Evolutionary conservation across 2,329 filamentous ascomycete genomes (phyloP).

Genomic region (Phaeosphaeria sp.): DNA sequence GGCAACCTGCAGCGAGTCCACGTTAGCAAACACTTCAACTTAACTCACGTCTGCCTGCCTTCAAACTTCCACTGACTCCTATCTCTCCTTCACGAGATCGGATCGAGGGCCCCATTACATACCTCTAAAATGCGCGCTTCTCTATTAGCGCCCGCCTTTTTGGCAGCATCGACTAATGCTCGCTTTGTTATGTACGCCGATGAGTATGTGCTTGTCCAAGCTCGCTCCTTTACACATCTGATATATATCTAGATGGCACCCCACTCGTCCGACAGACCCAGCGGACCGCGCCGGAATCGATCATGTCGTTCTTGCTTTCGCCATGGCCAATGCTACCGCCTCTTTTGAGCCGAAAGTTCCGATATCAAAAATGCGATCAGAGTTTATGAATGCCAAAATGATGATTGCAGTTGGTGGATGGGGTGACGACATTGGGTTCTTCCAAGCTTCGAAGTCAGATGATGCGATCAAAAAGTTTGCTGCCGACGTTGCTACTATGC

Average conservation of each 20-base stretch:
- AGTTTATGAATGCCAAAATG: constrained; percentile 66
- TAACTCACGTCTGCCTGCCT: not conserved
- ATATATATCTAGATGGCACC: constrained; percentile 36
- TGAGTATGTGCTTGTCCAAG: constrained; percentile 28
- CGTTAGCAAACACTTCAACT: not conserved
- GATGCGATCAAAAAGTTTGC: constrained; percentile 65
- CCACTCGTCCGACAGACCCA: constrained; percentile 31
- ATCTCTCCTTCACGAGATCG: constrained; percentile 2
- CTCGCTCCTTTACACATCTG: not conserved
- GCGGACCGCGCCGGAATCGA: constrained; percentile 43
- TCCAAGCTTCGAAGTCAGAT: constrained; percentile 60
- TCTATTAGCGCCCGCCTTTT: constrained; percentile 15
- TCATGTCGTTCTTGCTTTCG: constrained; percentile 46
- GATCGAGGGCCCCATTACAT: not conserved
- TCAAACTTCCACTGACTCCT: not conserved
- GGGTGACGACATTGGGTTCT: constrained; percentile 72
- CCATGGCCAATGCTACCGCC: constrained; percentile 50
- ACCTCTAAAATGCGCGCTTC: constrained; percentile 29
- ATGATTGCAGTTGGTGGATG: constrained; percentile 78
- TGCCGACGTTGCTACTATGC: constrained; percentile 68
- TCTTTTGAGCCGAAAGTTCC: constrained; percentile 62
- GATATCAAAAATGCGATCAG: constrained; percentile 57
- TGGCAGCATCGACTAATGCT: constrained; percentile 23
- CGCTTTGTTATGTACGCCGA: constrained; percentile 44
- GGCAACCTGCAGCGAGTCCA: constrained; percentile 4